phyloP scores from a whole-genome alignment of 306 rosid species.

The Erythrophleum fordii region DNA sequence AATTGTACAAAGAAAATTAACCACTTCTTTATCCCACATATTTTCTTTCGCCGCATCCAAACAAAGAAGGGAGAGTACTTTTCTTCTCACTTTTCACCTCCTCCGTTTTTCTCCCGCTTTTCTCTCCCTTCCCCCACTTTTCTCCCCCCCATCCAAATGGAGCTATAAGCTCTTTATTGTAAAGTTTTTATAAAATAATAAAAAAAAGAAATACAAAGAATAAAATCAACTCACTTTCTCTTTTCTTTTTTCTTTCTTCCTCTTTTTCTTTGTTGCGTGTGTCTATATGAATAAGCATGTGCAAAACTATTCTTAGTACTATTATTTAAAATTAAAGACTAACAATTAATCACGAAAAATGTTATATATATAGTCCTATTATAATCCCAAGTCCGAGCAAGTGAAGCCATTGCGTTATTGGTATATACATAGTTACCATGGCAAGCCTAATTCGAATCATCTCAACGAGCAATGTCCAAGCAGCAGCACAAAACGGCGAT shows the following conservation, averaged over 20 bases:
- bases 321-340: neutral
- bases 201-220: no score
- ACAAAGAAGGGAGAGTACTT: no score
- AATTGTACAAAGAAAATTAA: no score
- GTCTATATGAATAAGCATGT: neutral
- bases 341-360: neutral
- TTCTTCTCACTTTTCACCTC: no score
- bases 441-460: neutral
- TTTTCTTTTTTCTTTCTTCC: no score
- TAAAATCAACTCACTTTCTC: neutral
- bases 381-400: neutral
- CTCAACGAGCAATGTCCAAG: neutral
- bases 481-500: neutral
- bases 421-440: neutral
- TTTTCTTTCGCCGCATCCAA: no score
- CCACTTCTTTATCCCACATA: no score
- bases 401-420: neutral
- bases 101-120: no score
- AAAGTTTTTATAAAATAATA: no score
- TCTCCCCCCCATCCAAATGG: no score
- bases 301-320: neutral
- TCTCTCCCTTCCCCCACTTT: no score
- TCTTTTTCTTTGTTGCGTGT: neutral
- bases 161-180: no score
- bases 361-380: neutral